Conservation (phyloP, 202 grass and related monocot species). For the Musa balbisiana region DNA sequence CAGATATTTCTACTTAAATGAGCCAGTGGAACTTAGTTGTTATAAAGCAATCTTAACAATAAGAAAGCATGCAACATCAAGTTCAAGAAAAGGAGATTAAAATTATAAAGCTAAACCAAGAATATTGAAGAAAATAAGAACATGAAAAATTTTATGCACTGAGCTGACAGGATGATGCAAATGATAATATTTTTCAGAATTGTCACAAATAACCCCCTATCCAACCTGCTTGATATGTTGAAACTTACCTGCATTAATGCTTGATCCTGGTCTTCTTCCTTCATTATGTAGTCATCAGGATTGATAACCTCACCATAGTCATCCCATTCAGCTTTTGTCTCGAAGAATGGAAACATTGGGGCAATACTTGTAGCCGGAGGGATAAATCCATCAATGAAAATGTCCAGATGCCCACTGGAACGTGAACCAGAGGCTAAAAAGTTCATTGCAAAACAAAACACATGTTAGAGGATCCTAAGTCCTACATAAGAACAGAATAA, state of each 20-base stretch:
- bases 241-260: conserved; percentile 70
- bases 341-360: conserved; percentile 97
- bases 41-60: neutral
- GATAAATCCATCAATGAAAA: conserved; percentile 95
- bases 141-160: neutral
- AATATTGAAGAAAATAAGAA: neutral
- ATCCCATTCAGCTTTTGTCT: conserved; percentile 89
- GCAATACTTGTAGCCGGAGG: conserved; percentile 59
- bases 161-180: neutral
- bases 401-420: conserved; percentile 50
- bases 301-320: conserved; percentile 97
- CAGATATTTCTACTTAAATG: neutral
- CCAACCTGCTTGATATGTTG: conserved; percentile 11
- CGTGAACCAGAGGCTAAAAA: conserved; percentile 38
- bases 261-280: conserved; percentile 79
- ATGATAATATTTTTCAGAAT: neutral
- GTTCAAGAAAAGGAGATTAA: neutral
- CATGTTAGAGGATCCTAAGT: neutral
- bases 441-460: conserved; percentile 18
- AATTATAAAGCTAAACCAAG: neutral
- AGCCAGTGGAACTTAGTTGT: neutral
- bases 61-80: neutral
- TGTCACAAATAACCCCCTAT: conserved; percentile 2
- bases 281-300: conserved; percentile 91
- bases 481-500: neutral